Evolutionary conservation across 2,329 filamentous ascomycete species (phyloP).

Genomic region (Penicillium rolfsii): DNA sequence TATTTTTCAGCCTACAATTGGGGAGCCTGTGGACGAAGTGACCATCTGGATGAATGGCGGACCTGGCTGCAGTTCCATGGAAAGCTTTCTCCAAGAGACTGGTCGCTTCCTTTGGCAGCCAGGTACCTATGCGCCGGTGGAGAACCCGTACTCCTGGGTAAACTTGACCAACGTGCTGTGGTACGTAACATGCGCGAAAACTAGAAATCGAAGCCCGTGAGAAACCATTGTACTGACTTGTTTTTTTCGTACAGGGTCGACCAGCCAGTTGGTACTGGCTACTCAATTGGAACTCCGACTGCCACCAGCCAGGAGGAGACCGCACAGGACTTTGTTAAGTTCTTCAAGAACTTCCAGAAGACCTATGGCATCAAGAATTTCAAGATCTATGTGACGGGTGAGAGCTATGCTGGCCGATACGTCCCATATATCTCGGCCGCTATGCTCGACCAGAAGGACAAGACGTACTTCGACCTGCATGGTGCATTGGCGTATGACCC

Average conservation of each 20-base stretch:
- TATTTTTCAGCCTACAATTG: slow-evolving; percentile 53
- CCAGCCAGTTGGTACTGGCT: slow-evolving; percentile 64
- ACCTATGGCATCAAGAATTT: slow-evolving; percentile 68
- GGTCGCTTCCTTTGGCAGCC: slow-evolving; percentile 73
- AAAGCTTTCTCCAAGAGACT: slow-evolving; percentile 75
- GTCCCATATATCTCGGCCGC: slow-evolving; percentile 74
- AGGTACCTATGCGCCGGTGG: slow-evolving; percentile 67
- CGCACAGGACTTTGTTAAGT: slow-evolving; percentile 72
- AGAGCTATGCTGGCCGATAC: slow-evolving; percentile 71
- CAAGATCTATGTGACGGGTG: slow-evolving; percentile 75
- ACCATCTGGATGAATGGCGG: slow-evolving; percentile 58
- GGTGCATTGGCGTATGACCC: slow-evolving; percentile 75
- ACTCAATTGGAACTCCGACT: slow-evolving; percentile 66
- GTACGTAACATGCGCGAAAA: slow-evolving; percentile 50
- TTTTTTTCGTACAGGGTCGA: slow-evolving; percentile 28
- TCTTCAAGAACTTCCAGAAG: slow-evolving; percentile 77
- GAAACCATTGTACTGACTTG: slow-evolving; percentile 5
- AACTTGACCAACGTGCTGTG: slow-evolving; percentile 77
- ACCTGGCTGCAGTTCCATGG: slow-evolving; percentile 61
- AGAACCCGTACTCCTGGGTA: slow-evolving; percentile 73
- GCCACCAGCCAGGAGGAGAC: slow-evolving; percentile 70
- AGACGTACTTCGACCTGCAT: slow-evolving; percentile 67
- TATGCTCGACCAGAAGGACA: slow-evolving; percentile 72
- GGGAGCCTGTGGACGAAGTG: slow-evolving; percentile 48
- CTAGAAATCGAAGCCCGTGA: not conserved